Conservation (phyloP, 129 eudicot genomes). For the Daucus carota region DNA sequence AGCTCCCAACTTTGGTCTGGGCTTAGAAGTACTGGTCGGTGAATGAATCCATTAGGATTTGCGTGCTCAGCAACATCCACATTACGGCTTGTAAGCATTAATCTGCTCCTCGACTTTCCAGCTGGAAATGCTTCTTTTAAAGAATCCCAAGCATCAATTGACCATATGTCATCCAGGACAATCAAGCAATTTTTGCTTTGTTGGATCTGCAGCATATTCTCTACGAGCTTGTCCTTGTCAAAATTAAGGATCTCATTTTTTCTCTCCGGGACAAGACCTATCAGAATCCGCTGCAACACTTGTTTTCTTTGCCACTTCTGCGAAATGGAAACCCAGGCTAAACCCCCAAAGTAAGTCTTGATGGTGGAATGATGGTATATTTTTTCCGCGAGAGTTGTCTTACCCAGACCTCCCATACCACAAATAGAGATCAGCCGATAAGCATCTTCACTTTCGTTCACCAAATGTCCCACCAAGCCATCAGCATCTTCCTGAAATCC, state of each 20-base stretch:
- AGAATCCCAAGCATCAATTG: neutral
- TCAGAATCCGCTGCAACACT: neutral
- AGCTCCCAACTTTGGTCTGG: constrained; percentile 30
- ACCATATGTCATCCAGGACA: neutral
- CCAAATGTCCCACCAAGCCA: neutral
- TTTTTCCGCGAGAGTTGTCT: neutral
- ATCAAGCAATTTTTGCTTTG: neutral
- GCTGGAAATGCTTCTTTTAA: neutral
- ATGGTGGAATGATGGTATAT: neutral
- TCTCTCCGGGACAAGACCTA: neutral
- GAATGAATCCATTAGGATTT: neutral
- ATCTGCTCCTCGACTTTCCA: neutral
- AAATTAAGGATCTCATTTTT: neutral
- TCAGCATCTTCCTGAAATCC: neutral
- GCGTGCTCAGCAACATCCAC: constrained; percentile 6
- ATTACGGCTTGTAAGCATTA: constrained; percentile 24
- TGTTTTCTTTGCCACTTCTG: neutral
- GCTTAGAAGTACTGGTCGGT: constrained; percentile 9
- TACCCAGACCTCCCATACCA: neutral
- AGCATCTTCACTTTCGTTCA: neutral
- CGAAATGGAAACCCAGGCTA: neutral
- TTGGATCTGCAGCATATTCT: neutral
- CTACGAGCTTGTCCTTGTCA: neutral
- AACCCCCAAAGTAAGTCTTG: neutral
- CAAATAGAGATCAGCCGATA: neutral